Conservation (phyloP, 495 filamentous ascomycete genomes). For the Podospora sp. region DNA sequence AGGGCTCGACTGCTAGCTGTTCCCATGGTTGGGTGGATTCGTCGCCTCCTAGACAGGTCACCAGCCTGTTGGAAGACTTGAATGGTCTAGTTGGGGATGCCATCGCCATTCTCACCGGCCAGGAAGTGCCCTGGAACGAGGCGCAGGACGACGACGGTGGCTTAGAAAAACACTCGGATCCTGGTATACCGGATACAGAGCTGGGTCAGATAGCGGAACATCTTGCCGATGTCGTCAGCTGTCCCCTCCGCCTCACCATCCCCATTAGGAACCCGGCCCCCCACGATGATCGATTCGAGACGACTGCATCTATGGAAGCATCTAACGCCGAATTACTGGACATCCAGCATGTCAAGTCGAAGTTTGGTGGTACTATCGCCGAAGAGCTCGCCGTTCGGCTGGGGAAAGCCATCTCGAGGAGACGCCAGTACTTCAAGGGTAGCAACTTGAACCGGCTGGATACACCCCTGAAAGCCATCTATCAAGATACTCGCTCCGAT, state of each 20-base stretch:
- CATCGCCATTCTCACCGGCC: neutral
- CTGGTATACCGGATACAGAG: constrained; percentile 3
- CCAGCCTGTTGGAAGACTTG: constrained; percentile 38
- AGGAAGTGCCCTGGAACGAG: constrained; percentile 8
- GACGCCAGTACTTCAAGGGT: constrained; percentile 48
- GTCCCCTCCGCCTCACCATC: constrained; percentile 26
- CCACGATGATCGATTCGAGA: constrained; percentile 32
- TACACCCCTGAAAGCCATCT: constrained; percentile 18
- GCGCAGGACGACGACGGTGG: neutral
- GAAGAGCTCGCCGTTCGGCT: constrained; percentile 36
- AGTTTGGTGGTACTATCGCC: constrained; percentile 7
- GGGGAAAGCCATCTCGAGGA: constrained; percentile 44
- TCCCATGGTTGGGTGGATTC: too few relatives aligned
- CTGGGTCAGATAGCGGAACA: constrained; percentile 20
- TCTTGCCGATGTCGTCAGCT: constrained; percentile 24
- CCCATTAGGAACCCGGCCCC: constrained; percentile 32
- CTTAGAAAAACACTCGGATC: neutral
- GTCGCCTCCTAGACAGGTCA: constrained; percentile 44
- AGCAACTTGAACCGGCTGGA: constrained; percentile 45
- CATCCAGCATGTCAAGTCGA: constrained; percentile 12
- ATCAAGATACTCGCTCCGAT: constrained; percentile 5
- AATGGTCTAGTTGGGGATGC: constrained; percentile 20
- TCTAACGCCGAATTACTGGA: constrained; percentile 21
- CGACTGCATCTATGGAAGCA: constrained; percentile 20
- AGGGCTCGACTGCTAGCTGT: too few relatives aligned